Conservation (phyloP, 1,284 basidiomycete genomes). For the Ceratobasidium sp. region DNA sequence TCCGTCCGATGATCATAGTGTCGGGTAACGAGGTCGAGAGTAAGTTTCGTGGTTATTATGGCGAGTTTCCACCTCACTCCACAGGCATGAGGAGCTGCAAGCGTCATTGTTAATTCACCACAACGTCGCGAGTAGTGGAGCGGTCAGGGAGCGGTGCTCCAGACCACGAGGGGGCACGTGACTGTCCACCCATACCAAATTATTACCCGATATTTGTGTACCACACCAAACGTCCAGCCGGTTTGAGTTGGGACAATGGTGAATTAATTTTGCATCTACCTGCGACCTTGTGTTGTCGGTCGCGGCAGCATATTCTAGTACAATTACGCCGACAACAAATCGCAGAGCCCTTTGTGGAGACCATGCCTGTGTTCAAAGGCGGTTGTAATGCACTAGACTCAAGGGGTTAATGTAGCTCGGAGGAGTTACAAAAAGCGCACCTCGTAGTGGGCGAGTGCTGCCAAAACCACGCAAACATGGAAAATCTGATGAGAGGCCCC, state of each 20-base stretch:
- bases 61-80: neutral
- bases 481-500: conserved; percentile 89
- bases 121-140: neutral
- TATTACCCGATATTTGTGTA: too few species aligned
- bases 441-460: conserved; percentile 80
- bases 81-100: neutral
- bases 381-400: conserved; percentile 62
- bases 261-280: neutral
- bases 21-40: conserved; percentile 1
- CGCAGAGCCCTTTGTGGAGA: conserved; percentile 50
- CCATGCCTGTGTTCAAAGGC: conserved; percentile 70
- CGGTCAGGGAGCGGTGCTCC: neutral
- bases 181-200: neutral
- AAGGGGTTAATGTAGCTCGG: neutral
- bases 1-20: conserved; percentile 34
- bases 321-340: conserved; percentile 3
- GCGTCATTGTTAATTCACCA: conserved; percentile 15
- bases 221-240: too few species aligned
- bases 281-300: neutral
- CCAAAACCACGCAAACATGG: conserved; percentile 83
- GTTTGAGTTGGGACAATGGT: neutral
- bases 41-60: conserved; percentile 1
- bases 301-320: conserved; percentile 1
- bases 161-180: neutral
- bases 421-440: neutral